These are phyloP conservation scores for Podospora fimiseda DNA, from an alignment of 495 filamentous ascomycete species.

Conservation along the genomic window DNA sequence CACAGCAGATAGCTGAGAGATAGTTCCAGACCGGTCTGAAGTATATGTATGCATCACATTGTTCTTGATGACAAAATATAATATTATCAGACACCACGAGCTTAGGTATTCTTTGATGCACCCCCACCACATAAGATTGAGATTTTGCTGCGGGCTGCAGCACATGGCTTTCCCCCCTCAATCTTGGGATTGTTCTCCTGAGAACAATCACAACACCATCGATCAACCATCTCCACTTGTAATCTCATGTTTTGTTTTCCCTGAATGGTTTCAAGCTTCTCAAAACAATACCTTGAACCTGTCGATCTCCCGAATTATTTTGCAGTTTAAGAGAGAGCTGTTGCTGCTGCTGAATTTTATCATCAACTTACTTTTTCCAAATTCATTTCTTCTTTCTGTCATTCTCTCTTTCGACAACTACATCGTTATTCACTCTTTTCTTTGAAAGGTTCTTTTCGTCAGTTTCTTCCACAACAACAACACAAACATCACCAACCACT, in stretches of 20 bases:
- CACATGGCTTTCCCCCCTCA: neutral
- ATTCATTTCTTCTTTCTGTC: neutral
- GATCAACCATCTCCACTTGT: too few species aligned
- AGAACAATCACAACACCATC: neutral
- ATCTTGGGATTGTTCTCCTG: slow-evolving; percentile 11
- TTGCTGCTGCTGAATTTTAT: too few species aligned
- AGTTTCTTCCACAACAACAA: neutral
- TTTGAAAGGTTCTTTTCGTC: neutral
- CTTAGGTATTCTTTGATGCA: neutral
- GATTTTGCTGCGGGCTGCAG: neutral
- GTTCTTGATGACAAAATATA: neutral
- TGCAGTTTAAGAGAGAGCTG: too few species aligned
- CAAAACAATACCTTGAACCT: too few species aligned
- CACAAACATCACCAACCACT: neutral
- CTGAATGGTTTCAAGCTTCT: too few species aligned
- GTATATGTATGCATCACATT: neutral
- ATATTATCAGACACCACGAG: neutral
- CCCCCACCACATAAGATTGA: neutral
- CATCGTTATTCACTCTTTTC: too few species aligned
- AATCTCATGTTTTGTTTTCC: too few species aligned
- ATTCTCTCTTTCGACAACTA: neutral
- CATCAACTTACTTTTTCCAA: neutral
- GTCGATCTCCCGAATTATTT: too few species aligned
- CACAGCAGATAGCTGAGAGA: neutral
- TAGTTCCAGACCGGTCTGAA: neutral